Percentiles rank a stretch among this genome's conserved stretches.
Evolutionary conservation across 2,329 filamentous ascomycete species (phyloP).

Genomic region (Didymosphaeria variabile): DNA sequence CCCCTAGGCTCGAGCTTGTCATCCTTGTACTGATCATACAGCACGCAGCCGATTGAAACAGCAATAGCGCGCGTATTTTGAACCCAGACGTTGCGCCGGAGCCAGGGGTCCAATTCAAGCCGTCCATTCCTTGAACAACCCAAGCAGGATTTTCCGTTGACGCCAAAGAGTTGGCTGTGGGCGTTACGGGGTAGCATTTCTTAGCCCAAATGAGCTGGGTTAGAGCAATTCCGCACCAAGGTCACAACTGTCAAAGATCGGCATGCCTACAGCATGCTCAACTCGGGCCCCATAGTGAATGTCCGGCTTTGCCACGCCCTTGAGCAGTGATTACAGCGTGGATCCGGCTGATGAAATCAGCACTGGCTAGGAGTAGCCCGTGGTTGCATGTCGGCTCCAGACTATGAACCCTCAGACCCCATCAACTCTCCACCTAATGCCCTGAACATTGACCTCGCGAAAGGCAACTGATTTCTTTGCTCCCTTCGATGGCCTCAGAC

Average conservation of each 20-base stretch:
- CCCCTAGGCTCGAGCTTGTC: constrained; percentile 1
- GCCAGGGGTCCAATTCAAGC: neutral
- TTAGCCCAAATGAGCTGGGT: constrained; percentile 3
- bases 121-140: neutral
- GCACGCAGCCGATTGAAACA: constrained; percentile 2
- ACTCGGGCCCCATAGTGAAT: constrained; percentile 10
- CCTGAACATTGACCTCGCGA: constrained; percentile 26
- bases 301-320: constrained; percentile 12
- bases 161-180: constrained; percentile 4
- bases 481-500: constrained; percentile 32
- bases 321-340: constrained; percentile 26
- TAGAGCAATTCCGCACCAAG: constrained; percentile 1
- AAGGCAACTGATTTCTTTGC: constrained; percentile 30
- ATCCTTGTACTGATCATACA: constrained; percentile 10
- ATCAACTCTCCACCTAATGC: constrained; percentile 32
- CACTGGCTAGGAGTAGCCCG: constrained; percentile 20
- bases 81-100: neutral
- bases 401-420: constrained; percentile 28
- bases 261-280: constrained; percentile 8
- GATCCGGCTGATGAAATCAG: constrained; percentile 32
- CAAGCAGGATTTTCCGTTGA: constrained; percentile 10
- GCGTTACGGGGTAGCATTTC: constrained; percentile 14
- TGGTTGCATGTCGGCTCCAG: constrained; percentile 24
- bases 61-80: constrained; percentile 4
- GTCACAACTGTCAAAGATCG: constrained; percentile 10